Percentiles rank a stretch among this genome's conserved stretches.
Evolutionary conservation across 2,329 filamentous ascomycete species (phyloP).

Genomic region (Colletotrichum abscissum): DNA sequence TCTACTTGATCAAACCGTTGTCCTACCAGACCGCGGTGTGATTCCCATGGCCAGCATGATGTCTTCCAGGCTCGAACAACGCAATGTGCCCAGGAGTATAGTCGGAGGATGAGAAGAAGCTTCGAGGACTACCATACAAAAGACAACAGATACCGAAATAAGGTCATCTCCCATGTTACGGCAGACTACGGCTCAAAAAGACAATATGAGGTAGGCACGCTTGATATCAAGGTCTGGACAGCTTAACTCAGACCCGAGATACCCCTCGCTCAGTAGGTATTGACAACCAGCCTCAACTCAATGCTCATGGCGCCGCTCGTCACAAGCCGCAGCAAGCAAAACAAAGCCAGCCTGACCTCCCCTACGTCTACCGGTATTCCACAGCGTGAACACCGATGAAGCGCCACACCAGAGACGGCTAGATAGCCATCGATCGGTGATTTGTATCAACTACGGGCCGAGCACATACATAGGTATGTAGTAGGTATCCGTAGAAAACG

Average conservation of each 20-base stretch:
- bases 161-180: not conserved
- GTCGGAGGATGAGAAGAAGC: not conserved
- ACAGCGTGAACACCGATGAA: not conserved
- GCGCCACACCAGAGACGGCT: not conserved
- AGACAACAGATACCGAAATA: not conserved
- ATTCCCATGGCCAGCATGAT: not conserved
- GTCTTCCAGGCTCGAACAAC: no score
- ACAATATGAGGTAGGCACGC: no score
- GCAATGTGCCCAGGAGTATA: not conserved
- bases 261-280: not conserved
- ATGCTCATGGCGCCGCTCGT: not conserved
- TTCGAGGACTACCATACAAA: not conserved
- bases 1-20: not conserved
- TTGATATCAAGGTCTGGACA: not conserved
- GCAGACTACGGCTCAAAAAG: no score
- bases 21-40: not conserved
- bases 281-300: not conserved
- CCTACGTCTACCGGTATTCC: not conserved
- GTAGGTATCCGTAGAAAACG: not conserved
- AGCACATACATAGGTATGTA: not conserved
- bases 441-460: not conserved
- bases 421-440: not conserved
- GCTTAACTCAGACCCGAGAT: not conserved
- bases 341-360: not conserved
- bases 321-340: not conserved